Evolutionary conservation across 1,139 yeast genomes (phyloP).

Genomic region (Scheffersomyces titani): DNA sequence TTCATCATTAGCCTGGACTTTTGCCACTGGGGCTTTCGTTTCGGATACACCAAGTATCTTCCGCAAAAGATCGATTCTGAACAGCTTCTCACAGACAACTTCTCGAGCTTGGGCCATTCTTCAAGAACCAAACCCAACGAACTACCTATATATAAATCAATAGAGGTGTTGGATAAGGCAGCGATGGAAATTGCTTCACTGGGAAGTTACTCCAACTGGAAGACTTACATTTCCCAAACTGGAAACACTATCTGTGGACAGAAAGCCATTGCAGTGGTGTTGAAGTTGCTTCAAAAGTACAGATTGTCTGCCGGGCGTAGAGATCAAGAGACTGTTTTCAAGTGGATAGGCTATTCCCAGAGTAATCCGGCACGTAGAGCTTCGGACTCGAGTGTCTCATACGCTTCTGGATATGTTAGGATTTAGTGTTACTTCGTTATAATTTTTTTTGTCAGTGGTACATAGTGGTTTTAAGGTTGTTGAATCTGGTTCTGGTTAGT

Average conservation of each 20-base stretch:
- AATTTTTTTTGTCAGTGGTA: background rate
- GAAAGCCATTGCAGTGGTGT: conserved; percentile 69
- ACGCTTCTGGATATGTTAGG: conserved; percentile 75
- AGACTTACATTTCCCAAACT: conserved; percentile 61
- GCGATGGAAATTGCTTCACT: conserved; percentile 68
- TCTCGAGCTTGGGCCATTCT: conserved; percentile 15
- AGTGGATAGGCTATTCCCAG: conserved; percentile 85
- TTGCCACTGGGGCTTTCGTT: conserved; percentile 93
- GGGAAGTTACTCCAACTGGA: conserved; percentile 63
- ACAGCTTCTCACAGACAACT: conserved; percentile 4
- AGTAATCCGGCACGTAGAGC: conserved; percentile 55
- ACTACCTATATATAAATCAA: conserved; percentile 65
- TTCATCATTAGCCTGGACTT: conserved; percentile 88
- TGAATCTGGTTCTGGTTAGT: background rate
- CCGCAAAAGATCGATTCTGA: background rate
- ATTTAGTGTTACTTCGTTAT: conserved; percentile 2
- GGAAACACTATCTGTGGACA: conserved; percentile 96
- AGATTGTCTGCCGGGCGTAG: conserved; percentile 9
- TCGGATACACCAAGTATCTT: conserved; percentile 68
- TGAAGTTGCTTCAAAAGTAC: conserved; percentile 49
- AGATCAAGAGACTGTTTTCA: conserved; percentile 28
- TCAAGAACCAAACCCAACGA: conserved; percentile 10
- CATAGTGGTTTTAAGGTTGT: background rate
- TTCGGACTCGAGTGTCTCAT: conserved; percentile 81
- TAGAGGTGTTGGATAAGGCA: conserved; percentile 65